Conservation (phyloP, 306 rosid species). For the Lathyrus sativus region DNA sequence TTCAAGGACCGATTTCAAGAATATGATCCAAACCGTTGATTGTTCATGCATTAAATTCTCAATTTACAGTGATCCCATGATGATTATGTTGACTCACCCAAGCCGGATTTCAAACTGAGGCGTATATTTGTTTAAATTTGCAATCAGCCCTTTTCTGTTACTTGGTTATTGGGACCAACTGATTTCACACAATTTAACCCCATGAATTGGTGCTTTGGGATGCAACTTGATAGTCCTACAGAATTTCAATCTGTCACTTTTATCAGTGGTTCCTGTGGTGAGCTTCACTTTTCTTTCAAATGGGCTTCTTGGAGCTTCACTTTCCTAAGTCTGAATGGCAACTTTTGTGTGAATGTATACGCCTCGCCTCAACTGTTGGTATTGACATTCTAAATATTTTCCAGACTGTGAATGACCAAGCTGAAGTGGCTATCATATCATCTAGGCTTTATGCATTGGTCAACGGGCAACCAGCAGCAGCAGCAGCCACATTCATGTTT, state of each 20-base stretch:
- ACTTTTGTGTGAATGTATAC: constrained; percentile 11
- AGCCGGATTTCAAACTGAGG: constrained; percentile 35
- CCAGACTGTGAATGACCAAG: constrained; percentile 28
- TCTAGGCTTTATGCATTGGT: not conserved
- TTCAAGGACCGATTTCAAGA: constrained; percentile 74
- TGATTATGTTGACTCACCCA: constrained; percentile 25
- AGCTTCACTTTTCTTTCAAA: constrained; percentile 34
- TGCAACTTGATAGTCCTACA: constrained; percentile 14
- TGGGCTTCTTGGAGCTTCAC: constrained; percentile 11
- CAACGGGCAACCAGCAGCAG: constrained; percentile 4
- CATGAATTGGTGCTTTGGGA: constrained; percentile 32
- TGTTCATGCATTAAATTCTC: constrained; percentile 25
- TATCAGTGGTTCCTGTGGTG: constrained; percentile 29
- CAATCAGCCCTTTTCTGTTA: constrained; percentile 16
- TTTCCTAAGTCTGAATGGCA: not conserved
- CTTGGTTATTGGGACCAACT: constrained; percentile 29
- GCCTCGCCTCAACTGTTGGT: constrained; percentile 14
- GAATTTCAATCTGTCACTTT: constrained; percentile 5
- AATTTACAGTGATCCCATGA: not conserved
- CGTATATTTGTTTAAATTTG: constrained; percentile 29
- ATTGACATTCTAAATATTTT: constrained; percentile 23
- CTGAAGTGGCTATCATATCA: constrained; percentile 25
- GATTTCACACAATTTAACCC: constrained; percentile 16
- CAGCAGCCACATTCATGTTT: not conserved
- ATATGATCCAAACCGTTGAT: constrained; percentile 76